Base-by-base conservation (phyloP, 257 asterid species). In the Jacaranda mimosifolia region DNA sequence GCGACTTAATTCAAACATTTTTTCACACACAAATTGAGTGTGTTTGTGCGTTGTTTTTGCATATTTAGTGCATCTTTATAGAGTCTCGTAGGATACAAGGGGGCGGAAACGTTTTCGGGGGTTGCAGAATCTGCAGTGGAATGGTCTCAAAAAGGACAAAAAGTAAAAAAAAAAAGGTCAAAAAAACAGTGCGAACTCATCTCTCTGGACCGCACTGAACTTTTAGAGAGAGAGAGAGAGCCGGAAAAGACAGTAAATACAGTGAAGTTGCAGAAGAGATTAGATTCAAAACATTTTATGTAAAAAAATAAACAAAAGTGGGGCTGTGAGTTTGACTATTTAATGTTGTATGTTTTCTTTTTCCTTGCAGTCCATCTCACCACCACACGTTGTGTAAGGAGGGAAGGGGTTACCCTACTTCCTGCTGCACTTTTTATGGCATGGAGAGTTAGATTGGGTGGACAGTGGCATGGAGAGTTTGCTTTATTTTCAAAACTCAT, bases 1-100 rank as follows among this genome's bases (percentile, higher is more conserved):
- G 85, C 72, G 88, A 84, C 85, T 73, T 59, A 14, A 42, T 17
- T 35, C 57, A 74, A 18, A 35, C 49, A 51, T 17, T 36, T 17
- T 43, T 46, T 21, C 18, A 56, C 81, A 55, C 52, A 80, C 38
- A 35, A 7, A 52, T 45, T 68, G 48, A 63, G 19, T 26, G 60
- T 42, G 62, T 63, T 64, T 19, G 18, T 55, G 59, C 13, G 7
- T 15, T 17, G 6, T 52, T 7, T 21, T 48, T 71, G 67, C 39
- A 39, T 52, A 38, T 63, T 63, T 77, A 10, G 8, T 42, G 67
- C 46, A 12, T 10, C 43, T 18, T 51, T 76, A 43, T 60, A 55
- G 45, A 26, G 74, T 19, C 32, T 2, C 1, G 2, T 26, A 26
- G 32, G 45, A 64, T 21, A 13, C 9, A 42, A 8, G 9, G 32